Base-by-base conservation (phyloP, 345 rosid species). In the Populus simonii region DNA sequence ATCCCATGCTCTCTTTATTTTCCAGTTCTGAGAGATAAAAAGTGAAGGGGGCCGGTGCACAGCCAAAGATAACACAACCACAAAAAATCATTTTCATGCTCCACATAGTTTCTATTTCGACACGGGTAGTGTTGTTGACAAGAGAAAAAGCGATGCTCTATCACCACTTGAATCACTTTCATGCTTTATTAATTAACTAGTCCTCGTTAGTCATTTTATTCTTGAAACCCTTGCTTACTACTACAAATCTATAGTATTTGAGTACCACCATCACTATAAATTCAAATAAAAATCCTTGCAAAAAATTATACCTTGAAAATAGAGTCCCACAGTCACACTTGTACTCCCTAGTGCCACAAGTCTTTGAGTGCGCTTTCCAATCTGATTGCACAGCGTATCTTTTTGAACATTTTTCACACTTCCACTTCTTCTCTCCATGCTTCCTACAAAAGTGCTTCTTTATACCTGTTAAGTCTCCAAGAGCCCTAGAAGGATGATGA, bases 391-490 rank as follows among this genome's bases (percentile, higher is more conserved):
- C 99, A 53, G 97, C 98, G 69, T 96, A 96, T 78, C 92, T 77
- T 92, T 96, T 96, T 4, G 94, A 86, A 77, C 99, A 95, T 89
- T 93, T 93, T 75, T 92, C 97, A 35, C 99, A 95, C 88, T 92
- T 93, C 98, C 98, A 93, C 80, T 91, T 93, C 85, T 96, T 96
- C 89, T 96, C 99, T 0, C 99, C 98, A 67, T 96, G 99, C 79
- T 96, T 96, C 79, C 99, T 83, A 73, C 93, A 93, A 53, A 92
- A 96, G 84, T 96, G 99, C 76, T 96, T 96, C 87, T 96, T 96
- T 65, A 96, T 96, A 10, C 99, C 99, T 0, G 99, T 96, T 12
- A 96, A 88, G 83, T 96, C 99, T 20, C 99, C 98, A 11, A 96
- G 96, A 43, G 99, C 99, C 80, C 99, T 87, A 3, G 96, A 91